Evolutionary conservation across 2,329 filamentous ascomycete genomes (phyloP).

Genomic region (Fusarium subtropicale): DNA sequence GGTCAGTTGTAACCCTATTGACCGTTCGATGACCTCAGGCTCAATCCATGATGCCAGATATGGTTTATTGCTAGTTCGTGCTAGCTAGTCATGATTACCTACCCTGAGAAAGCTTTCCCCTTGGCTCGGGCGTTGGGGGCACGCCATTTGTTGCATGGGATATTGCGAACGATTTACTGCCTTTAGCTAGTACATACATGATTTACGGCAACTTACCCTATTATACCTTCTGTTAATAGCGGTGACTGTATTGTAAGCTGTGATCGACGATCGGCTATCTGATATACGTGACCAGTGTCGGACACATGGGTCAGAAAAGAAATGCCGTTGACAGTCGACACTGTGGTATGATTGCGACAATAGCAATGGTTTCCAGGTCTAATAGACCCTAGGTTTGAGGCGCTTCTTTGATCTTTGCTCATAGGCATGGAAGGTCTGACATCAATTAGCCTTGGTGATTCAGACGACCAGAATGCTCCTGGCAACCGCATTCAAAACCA

Average conservation of each 20-base stretch:
- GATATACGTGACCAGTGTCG: slow-evolving; percentile 30
- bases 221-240: background rate
- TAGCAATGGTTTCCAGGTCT: slow-evolving; percentile 4
- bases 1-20: background rate
- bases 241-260: background rate
- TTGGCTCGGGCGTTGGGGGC: slow-evolving; percentile 3
- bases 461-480: background rate
- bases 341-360: background rate
- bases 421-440: background rate
- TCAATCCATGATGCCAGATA: background rate
- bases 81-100: slow-evolving; percentile 32
- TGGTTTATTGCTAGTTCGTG: slow-evolving; percentile 28
- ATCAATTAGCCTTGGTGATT: background rate
- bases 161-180: background rate
- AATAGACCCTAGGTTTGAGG: slow-evolving; percentile 1
- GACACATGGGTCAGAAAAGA: slow-evolving; percentile 26
- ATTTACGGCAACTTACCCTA: background rate
- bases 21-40: slow-evolving; percentile 20
- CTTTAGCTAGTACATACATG: background rate
- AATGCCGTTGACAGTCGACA: slow-evolving; percentile 18
- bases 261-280: slow-evolving; percentile 48
- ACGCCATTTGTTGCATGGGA: slow-evolving; percentile 30
- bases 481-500: background rate
- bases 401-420: slow-evolving; percentile 2
- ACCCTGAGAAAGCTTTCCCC: background rate